Evolutionary conservation across 2,329 filamentous ascomycete species (phyloP), one percentile per base, ranked within the genome.

Genomic region (Fusarium liriodendri): DNA sequence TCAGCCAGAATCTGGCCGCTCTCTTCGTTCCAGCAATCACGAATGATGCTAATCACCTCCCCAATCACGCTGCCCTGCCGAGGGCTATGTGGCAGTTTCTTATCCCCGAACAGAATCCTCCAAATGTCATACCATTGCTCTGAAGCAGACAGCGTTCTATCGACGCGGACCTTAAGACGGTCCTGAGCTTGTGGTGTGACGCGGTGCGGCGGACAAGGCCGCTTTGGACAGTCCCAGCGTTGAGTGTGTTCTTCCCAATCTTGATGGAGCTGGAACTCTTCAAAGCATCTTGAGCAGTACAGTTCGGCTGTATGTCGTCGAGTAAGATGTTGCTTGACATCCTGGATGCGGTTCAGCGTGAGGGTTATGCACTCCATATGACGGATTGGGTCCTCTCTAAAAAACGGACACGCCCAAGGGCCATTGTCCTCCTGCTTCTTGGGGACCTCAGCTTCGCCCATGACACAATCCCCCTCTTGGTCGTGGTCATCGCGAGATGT

Each of bases 1-100:
- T 29, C 52, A 37, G 52, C 18, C 13, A 57, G 18, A 57, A 57
- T 20, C 52, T 57, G 52, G 13, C 22, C 18, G 2, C 52, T 16
- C 32, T 57, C 52, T 9, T 5, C 18, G 4, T 57, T 3, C 32
- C 52, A 57, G 25, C n/a, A 57, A 57, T 57, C 52, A 25, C 52
- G 52, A 6, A 57, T 57, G 52, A 57, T 57, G n/a, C 52, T n/a
- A 29, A 57, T 57, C 14, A 57, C 52, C 52, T 57, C 52, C 52
- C 33, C 52, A 18, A 57, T 37, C 8, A 57, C 52, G 18, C 20
- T 37, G n/a, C 33, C 33, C n/a, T 29, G 32, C 22, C 25, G 52
- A 16, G 52, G 52, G 16, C 33, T 57, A 10, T 37, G 32, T 37
- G 32, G 29, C 3, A 2, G 13, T 57, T 22, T 22, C 18, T 33